A percentile compares a stretch with the other conserved stretches of the same genome.
phyloP scores from a whole-genome alignment of 164 flowering plant species.

The Akebia trifoliata region DNA sequence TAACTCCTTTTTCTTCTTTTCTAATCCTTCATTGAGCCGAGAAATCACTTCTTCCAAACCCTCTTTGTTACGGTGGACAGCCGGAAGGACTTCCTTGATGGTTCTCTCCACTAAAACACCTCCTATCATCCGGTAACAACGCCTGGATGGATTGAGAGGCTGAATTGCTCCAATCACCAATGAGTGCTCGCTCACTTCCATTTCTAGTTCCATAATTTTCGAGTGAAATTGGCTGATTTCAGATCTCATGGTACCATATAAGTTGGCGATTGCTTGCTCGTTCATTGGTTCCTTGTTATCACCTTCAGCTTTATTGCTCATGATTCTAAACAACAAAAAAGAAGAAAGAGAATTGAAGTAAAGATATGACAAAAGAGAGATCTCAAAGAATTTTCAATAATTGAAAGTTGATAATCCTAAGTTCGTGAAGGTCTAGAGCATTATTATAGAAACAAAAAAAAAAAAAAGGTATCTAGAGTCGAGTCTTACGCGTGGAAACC shows the following conservation, averaged over 20 bases:
- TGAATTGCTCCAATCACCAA: constrained; percentile 72
- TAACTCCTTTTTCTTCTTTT: constrained; percentile 75
- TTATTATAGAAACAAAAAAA: too few relatives aligned
- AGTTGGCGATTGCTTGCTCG: constrained; percentile 80
- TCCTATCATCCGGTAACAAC: constrained; percentile 92
- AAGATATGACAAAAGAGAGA: background rate
- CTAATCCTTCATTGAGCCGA: constrained; percentile 68
- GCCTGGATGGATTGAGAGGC: constrained; percentile 80
- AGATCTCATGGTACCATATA: constrained; percentile 63
- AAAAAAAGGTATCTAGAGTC: too few relatives aligned
- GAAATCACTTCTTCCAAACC: constrained; percentile 87
- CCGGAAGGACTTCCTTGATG: constrained; percentile 83
- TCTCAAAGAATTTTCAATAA: too few relatives aligned
- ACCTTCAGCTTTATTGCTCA: constrained; percentile 45
- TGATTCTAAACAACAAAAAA: constrained; percentile 20
- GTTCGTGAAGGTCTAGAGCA: too few relatives aligned
- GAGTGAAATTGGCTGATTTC: constrained; percentile 79
- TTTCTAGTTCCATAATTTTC: constrained; percentile 85
- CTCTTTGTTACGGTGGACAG: constrained; percentile 82
- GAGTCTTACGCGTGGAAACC: too few relatives aligned
- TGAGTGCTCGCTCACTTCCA: constrained; percentile 94
- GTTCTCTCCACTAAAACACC: constrained; percentile 96
- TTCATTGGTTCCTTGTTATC: constrained; percentile 52
- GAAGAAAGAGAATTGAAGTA: background rate
- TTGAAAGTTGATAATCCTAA: too few relatives aligned